phyloP scores from a whole-genome alignment of 106 monocot genomes.

The Apostasia shenzhenica region DNA sequence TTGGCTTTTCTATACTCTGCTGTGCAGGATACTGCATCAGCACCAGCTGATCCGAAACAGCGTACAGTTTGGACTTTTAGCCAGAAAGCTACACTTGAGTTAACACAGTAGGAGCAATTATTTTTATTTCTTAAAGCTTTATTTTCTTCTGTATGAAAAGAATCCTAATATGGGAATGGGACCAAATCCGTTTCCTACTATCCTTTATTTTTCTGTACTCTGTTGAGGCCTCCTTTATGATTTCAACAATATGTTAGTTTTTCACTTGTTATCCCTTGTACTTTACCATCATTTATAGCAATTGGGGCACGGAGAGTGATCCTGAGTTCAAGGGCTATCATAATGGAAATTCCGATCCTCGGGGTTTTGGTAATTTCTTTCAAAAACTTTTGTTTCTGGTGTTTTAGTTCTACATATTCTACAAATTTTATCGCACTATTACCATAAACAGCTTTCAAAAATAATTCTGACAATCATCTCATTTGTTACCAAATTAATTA shows the following conservation, averaged over 20 bases:
- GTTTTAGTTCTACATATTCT: neutral
- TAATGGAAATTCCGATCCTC: slow-evolving; percentile 97
- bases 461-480: neutral
- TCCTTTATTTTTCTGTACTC: neutral
- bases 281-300: slow-evolving; percentile 30
- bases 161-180: neutral
- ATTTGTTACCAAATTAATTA: neutral
- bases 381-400: neutral
- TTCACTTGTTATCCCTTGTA: neutral
- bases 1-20: neutral
- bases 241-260: neutral
- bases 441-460: too few species aligned
- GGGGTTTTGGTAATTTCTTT: slow-evolving; percentile 81
- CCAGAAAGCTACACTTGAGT: slow-evolving; percentile 93
- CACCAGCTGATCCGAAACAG: slow-evolving; percentile 62
- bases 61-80: slow-evolving; percentile 83
- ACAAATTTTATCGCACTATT: too few species aligned
- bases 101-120: slow-evolving; percentile 65
- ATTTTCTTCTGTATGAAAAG: neutral
- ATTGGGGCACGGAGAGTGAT: slow-evolving; percentile 99
- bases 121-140: neutral
- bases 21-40: slow-evolving; percentile 56
- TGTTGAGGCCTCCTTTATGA: neutral
- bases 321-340: slow-evolving; percentile 96
- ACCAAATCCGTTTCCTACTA: neutral